Evolutionary conservation across 495 filamentous ascomycete species (phyloP), one percentile per base, ranked within the genome.

Genomic region (Xylaria palmicola): DNA sequence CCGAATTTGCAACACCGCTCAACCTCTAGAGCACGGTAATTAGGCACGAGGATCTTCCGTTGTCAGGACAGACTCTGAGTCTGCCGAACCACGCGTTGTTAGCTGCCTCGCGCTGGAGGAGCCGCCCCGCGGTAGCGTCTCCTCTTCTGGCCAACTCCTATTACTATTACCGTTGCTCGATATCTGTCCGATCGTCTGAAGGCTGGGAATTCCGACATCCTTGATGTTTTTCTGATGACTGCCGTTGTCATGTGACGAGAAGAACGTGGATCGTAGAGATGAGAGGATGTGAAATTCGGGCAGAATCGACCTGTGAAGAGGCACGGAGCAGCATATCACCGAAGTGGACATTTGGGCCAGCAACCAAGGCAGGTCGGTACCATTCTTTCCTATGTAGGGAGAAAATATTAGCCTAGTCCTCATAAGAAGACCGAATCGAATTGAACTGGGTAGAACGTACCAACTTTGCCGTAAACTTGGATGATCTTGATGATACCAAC

Each of bases 401-500:
- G 24, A 29, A 48, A 48, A 1, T 13, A 6, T 26, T 13, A 6
- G 17, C 12, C 22, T 13, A 4, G 37, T 12, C 29, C 49, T 7
- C 34, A 24, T 30, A 19, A 53, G n/a, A 12, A 0, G 1, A 0
- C 7, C 20, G 49, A 39, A 26, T 53, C 17, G 17, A 32, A 37
- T 19, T 6, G 13, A n/a, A n/a, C n/a, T n/a, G n/a, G n/a, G n/a
- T n/a, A n/a, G 22, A 22, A 37, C 49, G 34, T 20, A 53, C 49
- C 49, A 53, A 53, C n/a, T 53, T 34, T 53, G 4, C 49, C 49
- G 9, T 53, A 53, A 10, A 20, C 49, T n/a, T 20, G 20, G 19
- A 17, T 17, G 34, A 53, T 53, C 20, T 39, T 53, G 17, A 53
- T 53, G 30, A 20, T n/a, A 3, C 49, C 49, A 53, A 53, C 37